Evolutionary conservation across 345 rosid species (phyloP).

Genomic region (Populus nigra): DNA sequence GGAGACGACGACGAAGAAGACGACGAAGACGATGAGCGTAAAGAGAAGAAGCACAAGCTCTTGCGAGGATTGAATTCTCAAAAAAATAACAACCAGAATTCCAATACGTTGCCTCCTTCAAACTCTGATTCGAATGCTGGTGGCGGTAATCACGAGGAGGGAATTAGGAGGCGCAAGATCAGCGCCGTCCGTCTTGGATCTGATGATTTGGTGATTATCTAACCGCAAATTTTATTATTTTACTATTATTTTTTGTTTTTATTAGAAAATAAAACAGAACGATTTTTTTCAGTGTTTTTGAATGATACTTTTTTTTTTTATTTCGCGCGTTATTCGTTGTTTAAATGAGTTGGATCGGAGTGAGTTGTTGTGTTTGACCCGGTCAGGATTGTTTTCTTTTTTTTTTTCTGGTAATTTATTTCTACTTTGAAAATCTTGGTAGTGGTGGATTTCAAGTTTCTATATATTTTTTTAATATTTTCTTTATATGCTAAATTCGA

Average conservation of each 20-base stretch:
- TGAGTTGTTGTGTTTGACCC: slow-evolving; percentile 35
- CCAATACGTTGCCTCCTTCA: neutral
- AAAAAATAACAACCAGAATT: slow-evolving; percentile 23
- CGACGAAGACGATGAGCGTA: slow-evolving; percentile 75
- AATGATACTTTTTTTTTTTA: slow-evolving; percentile 19
- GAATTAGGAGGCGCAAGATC: slow-evolving; percentile 39
- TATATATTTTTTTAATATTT: neutral
- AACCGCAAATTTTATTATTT: neutral
- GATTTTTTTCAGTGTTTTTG: neutral
- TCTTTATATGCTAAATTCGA: slow-evolving; percentile 25
- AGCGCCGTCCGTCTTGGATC: slow-evolving; percentile 46
- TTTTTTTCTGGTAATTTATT: slow-evolving; percentile 25
- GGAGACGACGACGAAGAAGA: slow-evolving; percentile 19
- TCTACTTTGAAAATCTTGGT: slow-evolving; percentile 25
- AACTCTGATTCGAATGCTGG: slow-evolving; percentile 42
- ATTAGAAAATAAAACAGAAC: neutral
- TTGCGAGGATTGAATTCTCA: slow-evolving; percentile 62
- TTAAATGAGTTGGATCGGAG: slow-evolving; percentile 29
- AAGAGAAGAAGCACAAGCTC: slow-evolving; percentile 66
- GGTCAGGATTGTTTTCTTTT: slow-evolving; percentile 14
- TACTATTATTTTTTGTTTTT: neutral
- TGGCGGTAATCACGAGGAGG: slow-evolving; percentile 37
- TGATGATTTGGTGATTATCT: slow-evolving; percentile 46
- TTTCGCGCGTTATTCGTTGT: slow-evolving; percentile 55
- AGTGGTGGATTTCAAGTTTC: slow-evolving; percentile 22